A percentile compares a stretch with the other conserved stretches of the same genome.
Evolutionary conservation across 2,329 filamentous ascomycete species (phyloP).

Genomic region (Cyphellophora attinorum): DNA sequence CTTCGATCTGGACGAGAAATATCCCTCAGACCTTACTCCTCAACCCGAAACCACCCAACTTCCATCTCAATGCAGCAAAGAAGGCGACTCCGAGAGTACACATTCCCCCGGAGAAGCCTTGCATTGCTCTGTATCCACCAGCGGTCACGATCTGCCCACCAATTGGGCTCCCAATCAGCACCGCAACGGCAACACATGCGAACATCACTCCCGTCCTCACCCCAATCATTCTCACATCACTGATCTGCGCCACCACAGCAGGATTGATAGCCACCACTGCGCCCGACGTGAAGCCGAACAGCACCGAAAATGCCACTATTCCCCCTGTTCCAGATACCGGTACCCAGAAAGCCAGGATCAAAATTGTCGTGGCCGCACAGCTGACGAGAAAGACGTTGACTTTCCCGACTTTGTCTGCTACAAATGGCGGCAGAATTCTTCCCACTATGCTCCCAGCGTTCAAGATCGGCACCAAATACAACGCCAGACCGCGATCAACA

Average conservation of each 20-base stretch:
- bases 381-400: conserved; percentile 25
- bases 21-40: conserved; percentile 1
- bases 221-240: conserved; percentile 60
- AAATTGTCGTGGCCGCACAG: conserved; percentile 27
- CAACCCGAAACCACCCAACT: background rate
- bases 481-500: conserved; percentile 38
- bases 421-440: conserved; percentile 23
- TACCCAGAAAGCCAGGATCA: conserved; percentile 49
- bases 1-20: no score
- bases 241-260: conserved; percentile 59
- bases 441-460: conserved; percentile 34
- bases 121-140: conserved; percentile 49
- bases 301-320: conserved; percentile 52
- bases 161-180: conserved; percentile 58
- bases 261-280: conserved; percentile 55
- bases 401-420: conserved; percentile 22
- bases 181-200: conserved; percentile 53
- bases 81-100: background rate
- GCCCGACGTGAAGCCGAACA: conserved; percentile 64
- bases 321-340: conserved; percentile 43
- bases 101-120: conserved; percentile 43
- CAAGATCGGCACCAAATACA: conserved; percentile 46
- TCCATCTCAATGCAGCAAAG: background rate
- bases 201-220: conserved; percentile 57
- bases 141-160: conserved; percentile 50